Evolutionary conservation across 495 filamentous ascomycete species (phyloP).

Genomic region (Lineolata rhizophorae): DNA sequence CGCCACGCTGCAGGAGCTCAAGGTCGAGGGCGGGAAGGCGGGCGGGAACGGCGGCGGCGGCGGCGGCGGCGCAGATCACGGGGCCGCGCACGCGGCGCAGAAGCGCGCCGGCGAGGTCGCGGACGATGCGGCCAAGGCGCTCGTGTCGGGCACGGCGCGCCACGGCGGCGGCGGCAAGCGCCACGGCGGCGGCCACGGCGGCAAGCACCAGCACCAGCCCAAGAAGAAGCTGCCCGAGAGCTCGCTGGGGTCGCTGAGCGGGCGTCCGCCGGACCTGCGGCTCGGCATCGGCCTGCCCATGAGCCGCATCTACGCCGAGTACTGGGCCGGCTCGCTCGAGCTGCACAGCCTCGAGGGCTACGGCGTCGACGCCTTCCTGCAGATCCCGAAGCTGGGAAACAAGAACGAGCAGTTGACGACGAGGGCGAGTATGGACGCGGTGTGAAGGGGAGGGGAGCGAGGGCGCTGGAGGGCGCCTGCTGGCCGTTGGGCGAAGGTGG

Average conservation of each 20-base stretch:
- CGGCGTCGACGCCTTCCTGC: constrained; percentile 90
- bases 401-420: constrained; percentile 94
- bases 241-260: constrained; percentile 57
- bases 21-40: constrained; percentile 3
- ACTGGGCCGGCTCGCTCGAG: constrained; percentile 89
- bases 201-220: constrained; percentile 13
- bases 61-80: no score
- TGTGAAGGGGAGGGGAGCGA: constrained; percentile 24
- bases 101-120: constrained; percentile 1
- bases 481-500: not conserved
- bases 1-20: constrained; percentile 80
- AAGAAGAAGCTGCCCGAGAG: no score
- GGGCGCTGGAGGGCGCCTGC: not conserved
- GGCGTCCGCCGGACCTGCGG: constrained; percentile 64
- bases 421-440: constrained; percentile 69
- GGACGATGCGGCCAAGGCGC: not conserved
- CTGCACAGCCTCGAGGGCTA: constrained; percentile 90
- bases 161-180: no score
- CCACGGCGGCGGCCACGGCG: no score
- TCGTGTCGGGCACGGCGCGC: no score
- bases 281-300: constrained; percentile 89
- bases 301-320: constrained; percentile 90
- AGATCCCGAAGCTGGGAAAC: constrained; percentile 93
- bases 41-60: no score
- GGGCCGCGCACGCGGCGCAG: not conserved